Conservation (phyloP, 208 protist species). For the Acanthamoeba castellanii region DNA sequence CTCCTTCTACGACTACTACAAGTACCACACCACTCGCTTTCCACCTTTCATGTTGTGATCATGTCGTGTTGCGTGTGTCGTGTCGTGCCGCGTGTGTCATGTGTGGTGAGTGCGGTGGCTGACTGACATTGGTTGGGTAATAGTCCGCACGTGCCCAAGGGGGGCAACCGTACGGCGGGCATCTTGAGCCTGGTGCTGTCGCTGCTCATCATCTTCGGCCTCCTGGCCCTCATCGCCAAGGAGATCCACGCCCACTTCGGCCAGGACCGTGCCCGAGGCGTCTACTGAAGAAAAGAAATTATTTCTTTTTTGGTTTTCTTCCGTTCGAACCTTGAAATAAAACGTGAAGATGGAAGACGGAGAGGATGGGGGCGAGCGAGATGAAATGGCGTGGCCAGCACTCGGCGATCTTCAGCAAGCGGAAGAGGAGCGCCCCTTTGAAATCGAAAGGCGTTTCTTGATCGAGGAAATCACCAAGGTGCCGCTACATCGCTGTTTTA, state of each 20-base stretch:
- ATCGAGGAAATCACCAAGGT: too few species aligned
- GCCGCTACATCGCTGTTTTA: too few species aligned
- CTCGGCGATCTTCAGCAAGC: too few species aligned
- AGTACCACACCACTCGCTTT: background rate
- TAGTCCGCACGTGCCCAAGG: background rate
- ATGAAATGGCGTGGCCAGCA: too few species aligned
- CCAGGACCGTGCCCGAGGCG: background rate
- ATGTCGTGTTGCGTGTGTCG: background rate
- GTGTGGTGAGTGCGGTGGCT: too few species aligned
- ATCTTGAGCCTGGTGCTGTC: conserved; percentile 35
- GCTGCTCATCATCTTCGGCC: background rate
- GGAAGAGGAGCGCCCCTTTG: too few species aligned
- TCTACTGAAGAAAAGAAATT: background rate
- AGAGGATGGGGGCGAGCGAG: too few species aligned
- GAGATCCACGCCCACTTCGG: conserved; percentile 24
- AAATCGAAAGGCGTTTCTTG: too few species aligned
- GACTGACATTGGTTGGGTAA: background rate
- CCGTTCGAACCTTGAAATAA: too few species aligned
- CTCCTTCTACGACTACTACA: conserved; percentile 19
- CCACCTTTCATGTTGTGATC: background rate
- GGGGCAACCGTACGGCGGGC: conserved; percentile 6
- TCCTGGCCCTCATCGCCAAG: conserved; percentile 26
- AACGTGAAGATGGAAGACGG: too few species aligned
- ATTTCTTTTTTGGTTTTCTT: too few species aligned
- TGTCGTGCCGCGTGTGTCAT: too few species aligned